A percentile compares a stretch with the other conserved stretches of the same genome.
Evolutionary conservation across 176 grass and related monocot genomes (phyloP).

Genomic region (Areca catechu): DNA sequence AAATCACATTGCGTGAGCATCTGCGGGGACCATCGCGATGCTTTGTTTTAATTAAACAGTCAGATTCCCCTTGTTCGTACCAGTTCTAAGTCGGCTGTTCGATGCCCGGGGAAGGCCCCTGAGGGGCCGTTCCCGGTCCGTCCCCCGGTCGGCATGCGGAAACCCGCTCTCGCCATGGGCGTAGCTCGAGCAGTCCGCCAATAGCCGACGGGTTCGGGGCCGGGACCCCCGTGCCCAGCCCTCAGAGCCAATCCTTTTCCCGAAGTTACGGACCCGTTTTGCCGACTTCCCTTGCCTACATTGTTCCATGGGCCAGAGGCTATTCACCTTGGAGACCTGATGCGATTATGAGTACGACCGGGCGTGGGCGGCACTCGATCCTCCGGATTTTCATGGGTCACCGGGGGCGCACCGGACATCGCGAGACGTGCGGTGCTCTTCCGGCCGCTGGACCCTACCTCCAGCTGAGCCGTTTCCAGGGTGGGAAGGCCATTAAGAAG

Average conservation of each 20-base stretch:
- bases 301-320: constrained; percentile 71
- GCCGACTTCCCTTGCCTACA: constrained; percentile 83
- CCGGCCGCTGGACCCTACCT: constrained; percentile 45
- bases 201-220: background rate
- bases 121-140: too few relatives aligned
- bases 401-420: constrained; percentile 54
- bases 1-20: constrained; percentile 70
- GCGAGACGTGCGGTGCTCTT: constrained; percentile 56
- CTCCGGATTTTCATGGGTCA: constrained; percentile 52
- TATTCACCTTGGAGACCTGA: constrained; percentile 66
- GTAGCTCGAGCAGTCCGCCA: too few relatives aligned
- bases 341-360: constrained; percentile 19
- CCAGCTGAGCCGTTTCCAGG: constrained; percentile 39
- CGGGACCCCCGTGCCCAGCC: constrained; percentile 55
- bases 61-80: constrained; percentile 60
- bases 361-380: constrained; percentile 33
- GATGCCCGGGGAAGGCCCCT: too few relatives aligned
- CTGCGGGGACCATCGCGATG: constrained; percentile 63
- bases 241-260: constrained; percentile 77
- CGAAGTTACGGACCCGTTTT: constrained; percentile 66
- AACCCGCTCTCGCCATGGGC: too few relatives aligned
- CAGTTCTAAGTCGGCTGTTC: constrained; percentile 51
- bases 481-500: constrained; percentile 33
- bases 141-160: too few relatives aligned
- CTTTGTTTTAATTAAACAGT: constrained; percentile 85